phyloP scores from a whole-genome alignment of 2,329 filamentous ascomycete genomes.

The Stagonosporopsis vannaccii region DNA sequence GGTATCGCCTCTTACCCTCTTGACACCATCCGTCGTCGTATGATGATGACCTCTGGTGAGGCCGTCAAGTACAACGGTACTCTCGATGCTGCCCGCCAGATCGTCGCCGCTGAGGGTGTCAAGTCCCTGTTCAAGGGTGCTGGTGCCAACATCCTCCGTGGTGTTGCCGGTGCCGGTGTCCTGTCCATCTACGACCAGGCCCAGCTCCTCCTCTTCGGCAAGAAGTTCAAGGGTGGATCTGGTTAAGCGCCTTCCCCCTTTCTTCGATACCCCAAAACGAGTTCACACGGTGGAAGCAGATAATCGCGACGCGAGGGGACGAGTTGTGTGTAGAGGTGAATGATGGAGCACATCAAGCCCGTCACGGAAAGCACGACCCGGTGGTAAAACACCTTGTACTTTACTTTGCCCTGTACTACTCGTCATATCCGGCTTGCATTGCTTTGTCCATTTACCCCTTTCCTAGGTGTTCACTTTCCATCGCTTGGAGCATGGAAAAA shows the following conservation, averaged over 20 bases:
- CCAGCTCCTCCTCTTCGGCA: constrained; percentile 99
- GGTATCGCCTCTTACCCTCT: constrained; percentile 99
- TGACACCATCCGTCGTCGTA: constrained; percentile 99
- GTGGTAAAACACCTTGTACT: constrained; percentile 53
- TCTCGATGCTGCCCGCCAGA: constrained; percentile 93
- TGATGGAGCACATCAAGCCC: constrained; percentile 48
- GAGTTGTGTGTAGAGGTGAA: constrained; percentile 43
- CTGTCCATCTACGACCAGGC: constrained; percentile 99
- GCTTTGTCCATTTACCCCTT: constrained; percentile 46
- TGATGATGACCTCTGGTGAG: constrained; percentile 99
- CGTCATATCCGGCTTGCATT: constrained; percentile 50
- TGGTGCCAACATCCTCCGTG: constrained; percentile 99
- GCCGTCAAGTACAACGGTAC: constrained; percentile 99
- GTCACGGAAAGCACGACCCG: constrained; percentile 50
- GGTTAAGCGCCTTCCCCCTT: constrained; percentile 50
- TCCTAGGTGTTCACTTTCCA: constrained; percentile 45
- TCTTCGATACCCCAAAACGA: constrained; percentile 46
- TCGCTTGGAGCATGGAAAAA: constrained; percentile 49
- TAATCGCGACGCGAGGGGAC: constrained; percentile 43
- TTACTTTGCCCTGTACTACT: constrained; percentile 53
- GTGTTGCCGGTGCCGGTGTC: constrained; percentile 99
- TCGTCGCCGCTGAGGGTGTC: constrained; percentile 93
- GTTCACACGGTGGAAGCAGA: constrained; percentile 47
- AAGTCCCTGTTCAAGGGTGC: constrained; percentile 99
- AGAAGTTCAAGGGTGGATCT: constrained; percentile 85